Evolutionary conservation across 768 basidiomycete genomes (phyloP), one percentile per base, ranked within the genome.

Genomic region (Amanita pallidorosea): DNA sequence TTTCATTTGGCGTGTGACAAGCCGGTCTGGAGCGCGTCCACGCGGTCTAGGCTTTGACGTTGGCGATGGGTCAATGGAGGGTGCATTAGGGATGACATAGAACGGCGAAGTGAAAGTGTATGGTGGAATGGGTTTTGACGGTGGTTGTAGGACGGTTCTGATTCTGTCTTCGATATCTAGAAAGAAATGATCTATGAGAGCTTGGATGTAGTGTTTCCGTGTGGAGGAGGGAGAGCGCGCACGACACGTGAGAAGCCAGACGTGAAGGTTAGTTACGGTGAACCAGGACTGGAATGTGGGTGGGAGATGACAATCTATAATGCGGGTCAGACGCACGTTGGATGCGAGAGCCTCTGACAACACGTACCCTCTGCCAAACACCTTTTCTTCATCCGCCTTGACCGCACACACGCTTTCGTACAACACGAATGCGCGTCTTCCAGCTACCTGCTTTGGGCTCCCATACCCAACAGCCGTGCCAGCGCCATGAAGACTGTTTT

Each of bases 261-360:
- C 72, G 66, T 98, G 92, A 25, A 97, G 73, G 56, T 94, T 92
- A 25, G 90, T 90, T 46, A 96, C 69, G 4, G 88, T 89, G 68
- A 97, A 97, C 88, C 93, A 97, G 13, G 95, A 89, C 60, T 97
- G 94, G 66, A 95, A 96, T 0, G 95, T 96, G 11, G 85, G 85
- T 8, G 94, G 92, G 5, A 97, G 74, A 53, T 73, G 74, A 60
- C 88, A 95, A 53, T 80, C 94, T 96, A 58, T 13, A 12, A 33
- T 0, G 18, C 4, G 17, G 27, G 48, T 49, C 31, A 50, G 47
- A n/a, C 38, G 48, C 48, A 34, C 55, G 54, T 29, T 22, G 13
- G 17, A 4, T 5, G n/a, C n/a, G n/a, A n/a, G n/a, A n/a, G n/a
- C n/a, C n/a, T n/a, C n/a, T n/a, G n/a, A n/a, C n/a, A n/a, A n/a